These are phyloP conservation scores for Paramecium sonneborni DNA, from an alignment of 73 alveolate genomes.

Conservation along the genomic window DNA sequence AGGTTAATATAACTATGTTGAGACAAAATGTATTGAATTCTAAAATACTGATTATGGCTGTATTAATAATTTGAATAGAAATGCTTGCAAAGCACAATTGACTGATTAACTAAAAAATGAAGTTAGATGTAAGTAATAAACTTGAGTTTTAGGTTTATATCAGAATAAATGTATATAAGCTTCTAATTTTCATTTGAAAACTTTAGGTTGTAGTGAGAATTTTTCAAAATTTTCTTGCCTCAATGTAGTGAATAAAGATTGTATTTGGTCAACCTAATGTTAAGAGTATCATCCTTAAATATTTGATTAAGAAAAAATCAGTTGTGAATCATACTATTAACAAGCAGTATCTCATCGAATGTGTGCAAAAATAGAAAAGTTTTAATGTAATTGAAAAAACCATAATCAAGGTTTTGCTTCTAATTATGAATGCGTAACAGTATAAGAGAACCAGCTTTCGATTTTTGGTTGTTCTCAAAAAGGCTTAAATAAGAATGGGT, in stretches of 20 bases:
- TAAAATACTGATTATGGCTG: too few relatives aligned
- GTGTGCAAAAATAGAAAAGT: background rate
- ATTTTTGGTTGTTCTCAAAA: background rate
- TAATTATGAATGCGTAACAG: background rate
- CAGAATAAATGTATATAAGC: background rate
- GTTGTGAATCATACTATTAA: background rate
- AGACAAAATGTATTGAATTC: too few relatives aligned
- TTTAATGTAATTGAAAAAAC: background rate
- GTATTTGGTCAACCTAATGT: background rate
- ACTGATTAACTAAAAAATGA: too few relatives aligned
- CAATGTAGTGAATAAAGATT: background rate
- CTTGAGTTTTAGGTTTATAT: background rate
- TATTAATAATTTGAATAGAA: too few relatives aligned
- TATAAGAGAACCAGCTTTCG: background rate
- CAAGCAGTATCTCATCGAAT: background rate
- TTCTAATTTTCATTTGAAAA: background rate
- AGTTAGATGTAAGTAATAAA: background rate
- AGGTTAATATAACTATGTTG: too few relatives aligned
- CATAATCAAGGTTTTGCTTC: background rate
- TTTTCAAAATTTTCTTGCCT: background rate
- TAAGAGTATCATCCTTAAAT: background rate
- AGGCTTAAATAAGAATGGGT: background rate
- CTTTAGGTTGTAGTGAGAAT: background rate
- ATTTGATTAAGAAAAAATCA: background rate
- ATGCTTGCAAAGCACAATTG: too few relatives aligned